Evolutionary conservation across 768 basidiomycete genomes (phyloP).

Genomic region (Scleroderma bovista): DNA sequence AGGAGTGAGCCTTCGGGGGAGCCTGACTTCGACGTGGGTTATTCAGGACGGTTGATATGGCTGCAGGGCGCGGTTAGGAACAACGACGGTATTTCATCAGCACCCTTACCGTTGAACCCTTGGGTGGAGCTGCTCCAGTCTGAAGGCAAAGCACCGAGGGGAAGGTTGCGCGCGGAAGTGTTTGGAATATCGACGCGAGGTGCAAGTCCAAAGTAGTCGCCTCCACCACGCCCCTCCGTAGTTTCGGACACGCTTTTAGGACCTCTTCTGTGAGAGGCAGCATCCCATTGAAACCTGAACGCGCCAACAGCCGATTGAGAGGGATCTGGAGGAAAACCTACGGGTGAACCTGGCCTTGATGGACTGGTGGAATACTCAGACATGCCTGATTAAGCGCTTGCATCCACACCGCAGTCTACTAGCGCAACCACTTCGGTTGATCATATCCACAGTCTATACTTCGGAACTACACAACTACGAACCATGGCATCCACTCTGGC

Average conservation of each 20-base stretch:
- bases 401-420: no score
- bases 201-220: constrained; percentile 47
- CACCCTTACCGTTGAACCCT: constrained; percentile 78
- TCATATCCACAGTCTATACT: no score
- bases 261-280: constrained; percentile 47
- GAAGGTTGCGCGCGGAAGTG: constrained; percentile 44
- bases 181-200: constrained; percentile 43
- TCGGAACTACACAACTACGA: no score
- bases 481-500: constrained; percentile 11
- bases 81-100: neutral
- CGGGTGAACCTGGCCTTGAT: constrained; percentile 55
- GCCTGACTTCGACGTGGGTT: constrained; percentile 81
- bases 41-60: constrained; percentile 90
- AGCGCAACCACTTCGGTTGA: no score
- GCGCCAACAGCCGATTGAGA: constrained; percentile 42
- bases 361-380: constrained; percentile 45
- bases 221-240: constrained; percentile 51
- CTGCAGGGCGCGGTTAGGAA: constrained; percentile 35
- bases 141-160: constrained; percentile 44
- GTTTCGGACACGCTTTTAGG: constrained; percentile 74
- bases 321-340: constrained; percentile 39
- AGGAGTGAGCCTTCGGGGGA: constrained; percentile 83
- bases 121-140: constrained; percentile 80
- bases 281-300: constrained; percentile 77
- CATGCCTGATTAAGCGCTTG: constrained; percentile 14